These are phyloP conservation scores for Puya raimondii DNA, from an alignment of 176 grass and related monocot genomes.

Conservation along the genomic window DNA sequence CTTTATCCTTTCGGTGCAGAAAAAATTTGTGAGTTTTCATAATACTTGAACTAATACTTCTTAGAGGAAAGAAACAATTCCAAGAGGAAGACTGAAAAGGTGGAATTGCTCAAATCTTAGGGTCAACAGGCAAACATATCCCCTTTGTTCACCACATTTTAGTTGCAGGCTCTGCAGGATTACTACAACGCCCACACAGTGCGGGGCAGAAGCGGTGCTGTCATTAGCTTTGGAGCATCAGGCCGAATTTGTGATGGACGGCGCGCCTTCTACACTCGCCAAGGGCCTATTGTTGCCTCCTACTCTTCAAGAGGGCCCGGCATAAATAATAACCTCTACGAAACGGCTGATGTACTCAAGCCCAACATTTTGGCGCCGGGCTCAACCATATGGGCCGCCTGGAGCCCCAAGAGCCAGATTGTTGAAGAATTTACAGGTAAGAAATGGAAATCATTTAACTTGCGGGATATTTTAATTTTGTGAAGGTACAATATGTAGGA, in stretches of 20 bases:
- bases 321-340: constrained; percentile 39
- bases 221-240: constrained; percentile 40
- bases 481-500: too few relatives aligned
- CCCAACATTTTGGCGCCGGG: constrained; percentile 89
- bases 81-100: not conserved
- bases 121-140: not conserved
- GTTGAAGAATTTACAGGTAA: constrained; percentile 31
- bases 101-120: not conserved
- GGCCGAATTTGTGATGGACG: constrained; percentile 56
- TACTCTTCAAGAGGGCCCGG: constrained; percentile 81
- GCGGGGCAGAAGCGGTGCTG: constrained; percentile 19
- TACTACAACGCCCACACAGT: constrained; percentile 59
- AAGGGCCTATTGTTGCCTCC: constrained; percentile 39
- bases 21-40: too few relatives aligned
- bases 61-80: constrained; percentile 3
- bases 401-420: constrained; percentile 50
- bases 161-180: constrained; percentile 31
- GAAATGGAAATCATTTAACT: not conserved
- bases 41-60: too few relatives aligned
- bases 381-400: constrained; percentile 77
- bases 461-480: too few relatives aligned
- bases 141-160: not conserved
- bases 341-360: constrained; percentile 67
- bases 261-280: constrained; percentile 46
- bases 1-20: too few relatives aligned